Base-by-base conservation (phyloP, 2,329 filamentous ascomycete species). In the Aspergillus alliaceus region DNA sequence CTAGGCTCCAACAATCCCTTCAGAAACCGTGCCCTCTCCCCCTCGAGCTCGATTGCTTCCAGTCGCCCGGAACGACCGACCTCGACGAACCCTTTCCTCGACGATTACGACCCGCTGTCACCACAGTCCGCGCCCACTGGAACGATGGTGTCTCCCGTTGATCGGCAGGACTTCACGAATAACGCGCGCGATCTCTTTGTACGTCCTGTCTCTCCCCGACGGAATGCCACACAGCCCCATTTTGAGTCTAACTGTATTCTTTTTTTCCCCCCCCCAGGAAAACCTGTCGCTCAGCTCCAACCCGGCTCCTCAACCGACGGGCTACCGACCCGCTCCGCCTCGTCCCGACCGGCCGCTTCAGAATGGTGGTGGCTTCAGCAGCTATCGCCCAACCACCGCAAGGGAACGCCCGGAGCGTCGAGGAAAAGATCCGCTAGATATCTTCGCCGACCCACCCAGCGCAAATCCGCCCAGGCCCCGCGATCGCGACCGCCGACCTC, bases 61-160 rank as follows among this genome's bases (percentile, higher is more conserved):
- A 62, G 60, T 53, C 70, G 65, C 40, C 72, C 76, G 54, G 72
- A 79, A 60, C 79, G 82, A 61, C 82, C 81, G 46, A 74, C 78
- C 55, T 86, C 84, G 52, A 84, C 81, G 46, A 88, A 88, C 65
- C 86, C 86, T 25, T 88, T 88, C 67, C 74, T 88, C 53, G 83
- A 83, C 66, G 77, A 78, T 25, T 67, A 67, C 6, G 77, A 79
- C 37, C 61, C 69, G 5, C 52, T 72, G 35, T 73, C 75, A 15
- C 69, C 71, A 24, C 73, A 72, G 60, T 75, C 72, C 7, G 68
- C 69, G 25, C 71, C 72, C 22, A 62, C 65, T 20, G 64, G 65
- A 35, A 68, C 61, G 37, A 67, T 70, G 61, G 59, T 68, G 27
- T 72, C 74, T 22, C 67, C 68, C 34, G 65, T 62, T 47, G 66